Conservation (phyloP, 305 asterid genomes). For the Stenogyne calaminthoides region DNA sequence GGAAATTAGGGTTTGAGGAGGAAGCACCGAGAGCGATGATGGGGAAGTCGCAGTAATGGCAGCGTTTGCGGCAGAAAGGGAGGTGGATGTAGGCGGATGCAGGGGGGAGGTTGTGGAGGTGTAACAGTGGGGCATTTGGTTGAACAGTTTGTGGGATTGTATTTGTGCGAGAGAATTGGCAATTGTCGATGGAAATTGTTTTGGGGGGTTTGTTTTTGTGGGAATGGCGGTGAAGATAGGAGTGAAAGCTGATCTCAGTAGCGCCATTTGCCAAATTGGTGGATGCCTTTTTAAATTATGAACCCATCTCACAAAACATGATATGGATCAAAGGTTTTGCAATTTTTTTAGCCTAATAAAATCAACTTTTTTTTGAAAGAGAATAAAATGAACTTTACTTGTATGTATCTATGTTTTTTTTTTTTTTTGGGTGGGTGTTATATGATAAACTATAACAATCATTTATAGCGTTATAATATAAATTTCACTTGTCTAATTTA, state of each 20-base stretch:
- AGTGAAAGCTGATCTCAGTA: slow-evolving; percentile 45
- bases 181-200: not conserved
- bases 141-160: slow-evolving; percentile 60
- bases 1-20: slow-evolving; percentile 19
- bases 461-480: no score
- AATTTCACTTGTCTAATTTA: no score
- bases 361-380: no score
- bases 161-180: slow-evolving; percentile 22
- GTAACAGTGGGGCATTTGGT: slow-evolving; percentile 57
- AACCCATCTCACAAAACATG: not conserved
- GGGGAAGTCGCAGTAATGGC: slow-evolving; percentile 96
- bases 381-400: not conserved
- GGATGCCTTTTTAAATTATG: not conserved
- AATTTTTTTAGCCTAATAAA: no score
- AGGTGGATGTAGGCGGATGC: slow-evolving; percentile 89
- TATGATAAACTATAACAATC: no score
- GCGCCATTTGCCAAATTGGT: slow-evolving; percentile 33
- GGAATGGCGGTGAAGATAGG: slow-evolving; percentile 45
- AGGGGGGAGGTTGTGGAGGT: slow-evolving; percentile 59
- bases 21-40: slow-evolving; percentile 85
- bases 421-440: no score
- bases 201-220: slow-evolving; percentile 26
- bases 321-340: not conserved
- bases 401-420: no score
- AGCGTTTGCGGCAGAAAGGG: slow-evolving; percentile 96